phyloP scores from a whole-genome alignment of 768 basidiomycete species.

The Russula sp. region DNA sequence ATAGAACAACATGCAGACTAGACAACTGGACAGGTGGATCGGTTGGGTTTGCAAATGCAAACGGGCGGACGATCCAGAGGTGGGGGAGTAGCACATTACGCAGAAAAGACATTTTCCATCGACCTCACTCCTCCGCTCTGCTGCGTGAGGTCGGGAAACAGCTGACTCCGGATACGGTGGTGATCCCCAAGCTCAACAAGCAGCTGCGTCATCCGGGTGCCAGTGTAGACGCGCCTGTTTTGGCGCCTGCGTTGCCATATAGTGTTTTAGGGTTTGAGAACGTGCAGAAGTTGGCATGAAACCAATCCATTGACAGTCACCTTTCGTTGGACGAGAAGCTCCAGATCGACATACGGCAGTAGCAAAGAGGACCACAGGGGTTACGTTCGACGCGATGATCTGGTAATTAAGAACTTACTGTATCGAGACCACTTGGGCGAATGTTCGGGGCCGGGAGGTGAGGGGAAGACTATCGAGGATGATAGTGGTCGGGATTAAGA shows the following conservation, averaged over 20 bases:
- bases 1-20: slow-evolving; percentile 4
- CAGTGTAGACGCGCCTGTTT: no score
- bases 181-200: neutral
- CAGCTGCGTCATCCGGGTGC: no score
- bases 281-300: neutral
- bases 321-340: neutral
- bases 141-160: neutral
- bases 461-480: neutral
- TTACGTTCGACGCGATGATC: neutral
- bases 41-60: no score
- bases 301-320: neutral
- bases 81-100: no score
- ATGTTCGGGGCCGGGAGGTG: neutral
- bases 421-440: neutral
- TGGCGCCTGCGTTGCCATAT: neutral
- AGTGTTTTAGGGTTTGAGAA: neutral
- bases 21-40: neutral
- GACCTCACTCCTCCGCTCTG: neutral
- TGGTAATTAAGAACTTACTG: no score
- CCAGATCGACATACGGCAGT: neutral
- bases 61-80: no score
- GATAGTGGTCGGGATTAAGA: neutral
- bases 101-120: no score
- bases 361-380: neutral
- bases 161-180: neutral